Evolutionary conservation across 306 rosid genomes (phyloP), one percentile per base, ranked within the genome.

Genomic region (Cucurbita moschata): DNA sequence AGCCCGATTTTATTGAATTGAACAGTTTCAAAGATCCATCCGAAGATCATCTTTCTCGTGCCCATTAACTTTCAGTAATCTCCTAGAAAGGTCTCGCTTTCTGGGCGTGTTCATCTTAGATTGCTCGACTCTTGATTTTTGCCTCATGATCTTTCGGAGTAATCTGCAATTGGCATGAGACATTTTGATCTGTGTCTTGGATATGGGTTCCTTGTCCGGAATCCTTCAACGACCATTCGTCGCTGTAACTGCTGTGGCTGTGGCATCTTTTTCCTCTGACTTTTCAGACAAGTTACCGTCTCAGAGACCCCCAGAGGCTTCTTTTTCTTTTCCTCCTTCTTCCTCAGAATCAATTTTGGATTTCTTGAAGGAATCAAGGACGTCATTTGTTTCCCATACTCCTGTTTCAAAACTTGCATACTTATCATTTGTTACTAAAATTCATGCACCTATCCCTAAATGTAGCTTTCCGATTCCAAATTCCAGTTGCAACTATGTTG

Each of bases 201-300:
- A 78, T 18, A 91, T 94, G 99, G 82, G 84, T 86, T 87, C 89
- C 61, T 82, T 89, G 76, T 84, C 95, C 10, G 97, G 99, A 74
- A 72, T 79, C 62, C 78, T 94, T 82, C 99, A 89, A 79, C 79
- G 99, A 6, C 99, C 99, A 51, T 84, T 94, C 18, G 83, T 84
- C 16, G 99, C 99, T 11, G 96, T 97, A 13, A 85, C 87, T 13
- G 97, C 97, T 3, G 88, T 94, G 54, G 88, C 92, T 23, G 86
- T 62, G 0, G 92, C 99, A 57, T 94, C 96, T 53, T 81, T 91
- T 71, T 94, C 97, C 30, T 35, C 83, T 16, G 97, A 93, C 38
- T 46, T 89, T 26, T 81, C 90, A 0, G 84, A 85, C 42, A 85
- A 79, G 76, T 60, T 85, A 47, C 87, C 96, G 2, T 78, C 86